Evolutionary conservation across 2,329 filamentous ascomycete species (phyloP).

Genomic region (Aspergillus udagawae): DNA sequence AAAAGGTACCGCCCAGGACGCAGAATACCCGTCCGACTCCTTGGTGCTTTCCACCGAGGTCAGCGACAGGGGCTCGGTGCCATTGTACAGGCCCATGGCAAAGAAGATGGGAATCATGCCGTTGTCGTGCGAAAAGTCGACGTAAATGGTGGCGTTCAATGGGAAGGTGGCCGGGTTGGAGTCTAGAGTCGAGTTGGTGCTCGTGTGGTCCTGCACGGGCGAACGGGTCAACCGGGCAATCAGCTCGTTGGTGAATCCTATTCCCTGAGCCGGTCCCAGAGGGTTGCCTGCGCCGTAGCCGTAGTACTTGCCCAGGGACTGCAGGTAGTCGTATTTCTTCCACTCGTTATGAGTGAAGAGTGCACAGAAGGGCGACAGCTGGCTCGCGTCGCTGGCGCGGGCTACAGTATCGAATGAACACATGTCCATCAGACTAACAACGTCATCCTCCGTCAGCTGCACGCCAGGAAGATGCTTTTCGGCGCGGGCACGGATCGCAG

Average conservation of each 20-base stretch:
- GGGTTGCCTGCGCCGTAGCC: constrained; percentile 72
- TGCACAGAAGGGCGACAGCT: constrained; percentile 66
- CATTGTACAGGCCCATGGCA: constrained; percentile 74
- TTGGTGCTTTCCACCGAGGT: constrained; percentile 46
- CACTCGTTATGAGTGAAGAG: constrained; percentile 73
- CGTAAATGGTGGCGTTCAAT: constrained; percentile 65
- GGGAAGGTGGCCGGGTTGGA: constrained; percentile 66
- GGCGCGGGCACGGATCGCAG: constrained; percentile 64
- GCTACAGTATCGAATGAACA: constrained; percentile 83
- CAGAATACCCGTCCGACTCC: constrained; percentile 64
- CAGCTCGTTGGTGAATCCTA: constrained; percentile 84
- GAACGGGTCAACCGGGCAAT: constrained; percentile 70
- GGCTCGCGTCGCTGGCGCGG: constrained; percentile 43
- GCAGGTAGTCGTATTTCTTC: constrained; percentile 74
- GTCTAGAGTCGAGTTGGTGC: constrained; percentile 75
- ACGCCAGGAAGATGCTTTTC: constrained; percentile 66
- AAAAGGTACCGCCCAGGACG: constrained; percentile 79
- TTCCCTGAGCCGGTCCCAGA: constrained; percentile 77
- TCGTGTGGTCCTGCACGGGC: constrained; percentile 68
- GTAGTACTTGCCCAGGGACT: constrained; percentile 80
- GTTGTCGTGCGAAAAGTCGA: constrained; percentile 91
- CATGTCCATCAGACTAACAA: constrained; percentile 77
- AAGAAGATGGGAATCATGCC: constrained; percentile 73
- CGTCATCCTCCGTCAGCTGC: constrained; percentile 59
- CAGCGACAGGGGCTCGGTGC: constrained; percentile 53